phyloP scores from a whole-genome alignment of 305 asterid species.

The Fraxinus paxiana region DNA sequence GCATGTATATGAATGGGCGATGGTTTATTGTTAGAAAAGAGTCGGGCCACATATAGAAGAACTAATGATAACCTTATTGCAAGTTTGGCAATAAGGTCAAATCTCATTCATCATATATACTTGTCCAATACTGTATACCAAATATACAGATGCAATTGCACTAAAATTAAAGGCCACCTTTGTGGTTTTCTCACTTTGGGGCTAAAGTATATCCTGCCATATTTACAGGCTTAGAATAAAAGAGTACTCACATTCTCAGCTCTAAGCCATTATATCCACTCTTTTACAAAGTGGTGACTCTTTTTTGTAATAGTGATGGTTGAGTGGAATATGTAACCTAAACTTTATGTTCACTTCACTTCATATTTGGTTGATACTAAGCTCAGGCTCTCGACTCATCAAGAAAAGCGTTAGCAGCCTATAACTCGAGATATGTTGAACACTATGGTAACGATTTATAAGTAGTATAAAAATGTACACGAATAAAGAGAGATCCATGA shows the following conservation, averaged over 20 bases:
- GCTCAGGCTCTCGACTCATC: background rate
- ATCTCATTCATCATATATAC: background rate
- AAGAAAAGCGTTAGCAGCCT: background rate
- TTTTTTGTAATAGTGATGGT: background rate
- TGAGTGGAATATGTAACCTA: conserved; percentile 16
- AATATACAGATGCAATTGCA: background rate
- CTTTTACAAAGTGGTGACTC: conserved; percentile 16
- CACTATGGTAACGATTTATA: background rate
- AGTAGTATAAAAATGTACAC: background rate
- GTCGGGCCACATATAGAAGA: background rate
- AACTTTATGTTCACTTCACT: background rate
- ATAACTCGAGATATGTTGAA: background rate
- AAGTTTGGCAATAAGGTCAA: background rate
- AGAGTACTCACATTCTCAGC: conserved; percentile 24
- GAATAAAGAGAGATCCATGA: background rate
- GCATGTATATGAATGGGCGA: background rate
- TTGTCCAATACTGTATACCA: background rate
- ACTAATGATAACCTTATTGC: background rate
- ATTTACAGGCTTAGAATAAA: conserved; percentile 1
- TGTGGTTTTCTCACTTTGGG: background rate
- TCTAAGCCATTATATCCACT: conserved; percentile 24
- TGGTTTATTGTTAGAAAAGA: background rate
- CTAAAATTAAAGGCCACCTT: conserved; percentile 7
- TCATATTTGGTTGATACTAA: background rate
- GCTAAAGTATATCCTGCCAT: background rate